Percentiles rank a stretch among this genome's conserved stretches.
Conservation (phyloP, 2,329 filamentous ascomycete genomes). For the Fusarium coicis region DNA sequence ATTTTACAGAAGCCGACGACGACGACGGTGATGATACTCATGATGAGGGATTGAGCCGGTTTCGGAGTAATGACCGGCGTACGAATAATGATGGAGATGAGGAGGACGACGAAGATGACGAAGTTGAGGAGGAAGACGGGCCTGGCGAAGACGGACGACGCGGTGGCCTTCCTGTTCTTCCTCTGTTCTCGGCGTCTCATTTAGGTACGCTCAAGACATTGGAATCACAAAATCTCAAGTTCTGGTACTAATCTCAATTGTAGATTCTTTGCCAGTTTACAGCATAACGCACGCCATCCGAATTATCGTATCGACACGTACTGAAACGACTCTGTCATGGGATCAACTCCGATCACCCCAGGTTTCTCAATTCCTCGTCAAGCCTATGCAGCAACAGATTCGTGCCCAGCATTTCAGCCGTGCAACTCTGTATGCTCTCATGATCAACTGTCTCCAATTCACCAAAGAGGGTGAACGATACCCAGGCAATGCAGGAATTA, state of each 20-base stretch:
- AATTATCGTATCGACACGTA: conserved; percentile 82
- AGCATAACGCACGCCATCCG: conserved; percentile 90
- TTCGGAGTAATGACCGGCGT: conserved; percentile 38
- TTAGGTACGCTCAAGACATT: conserved; percentile 65
- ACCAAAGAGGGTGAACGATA: conserved; percentile 85
- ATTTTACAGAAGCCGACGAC: conserved; percentile 73
- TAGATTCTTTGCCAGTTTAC: conserved; percentile 89
- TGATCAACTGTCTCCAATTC: conserved; percentile 95
- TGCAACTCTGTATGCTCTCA: conserved; percentile 87
- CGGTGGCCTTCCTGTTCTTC: conserved; percentile 62
- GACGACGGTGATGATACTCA: conserved; percentile 57
- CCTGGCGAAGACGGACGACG: conserved; percentile 47
- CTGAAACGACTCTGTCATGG: conserved; percentile 93
- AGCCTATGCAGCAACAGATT: conserved; percentile 93
- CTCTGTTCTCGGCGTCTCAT: conserved; percentile 83
- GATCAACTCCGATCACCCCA: conserved; percentile 96
- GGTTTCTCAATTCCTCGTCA: conserved; percentile 93
- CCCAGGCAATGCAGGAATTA: conserved; percentile 85
- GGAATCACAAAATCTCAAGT: not conserved
- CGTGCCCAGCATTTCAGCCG: conserved; percentile 84
- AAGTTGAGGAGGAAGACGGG: conserved; percentile 55
- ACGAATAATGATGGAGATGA: conserved; percentile 57
- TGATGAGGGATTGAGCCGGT: conserved; percentile 47
- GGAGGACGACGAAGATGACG: conserved; percentile 59
- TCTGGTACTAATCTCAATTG: not conserved